A percentile compares a stretch with the other conserved stretches of the same genome.
phyloP scores from a whole-genome alignment of 495 filamentous ascomycete species.

The Pseudevernia furfuracea region DNA sequence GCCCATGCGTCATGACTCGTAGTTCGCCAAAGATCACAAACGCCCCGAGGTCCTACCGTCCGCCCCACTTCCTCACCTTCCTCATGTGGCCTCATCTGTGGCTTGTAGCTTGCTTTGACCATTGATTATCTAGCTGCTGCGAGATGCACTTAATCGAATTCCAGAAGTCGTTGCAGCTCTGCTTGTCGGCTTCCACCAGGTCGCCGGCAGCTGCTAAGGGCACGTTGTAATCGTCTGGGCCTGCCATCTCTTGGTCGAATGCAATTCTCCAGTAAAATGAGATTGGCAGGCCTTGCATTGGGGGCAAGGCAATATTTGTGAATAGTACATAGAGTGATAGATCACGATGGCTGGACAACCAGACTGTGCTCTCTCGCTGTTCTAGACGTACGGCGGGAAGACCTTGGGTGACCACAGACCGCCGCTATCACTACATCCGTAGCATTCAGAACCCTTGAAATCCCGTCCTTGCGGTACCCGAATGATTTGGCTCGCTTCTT shows the following conservation, averaged over 20 bases:
- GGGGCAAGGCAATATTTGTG: not conserved
- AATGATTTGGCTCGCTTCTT: slow-evolving; percentile 3
- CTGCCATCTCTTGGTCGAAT: too few relatives aligned
- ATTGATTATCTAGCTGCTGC: not conserved
- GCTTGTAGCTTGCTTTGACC: slow-evolving; percentile 21
- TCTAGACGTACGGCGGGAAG: slow-evolving; percentile 1
- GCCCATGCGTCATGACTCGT: slow-evolving; percentile 22
- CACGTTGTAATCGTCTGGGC: slow-evolving; percentile 19
- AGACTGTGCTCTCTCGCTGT: slow-evolving; percentile 14
- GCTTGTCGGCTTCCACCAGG: slow-evolving; percentile 11
- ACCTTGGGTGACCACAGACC: slow-evolving; percentile 20
- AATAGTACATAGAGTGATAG: slow-evolving; percentile 18
- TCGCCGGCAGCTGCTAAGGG: slow-evolving; percentile 6
- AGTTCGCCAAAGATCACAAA: slow-evolving; percentile 19
- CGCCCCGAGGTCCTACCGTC: slow-evolving; percentile 13
- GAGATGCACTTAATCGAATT: slow-evolving; percentile 4
- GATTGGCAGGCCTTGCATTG: not conserved
- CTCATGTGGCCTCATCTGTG: slow-evolving; percentile 15
- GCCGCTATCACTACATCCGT: slow-evolving; percentile 18
- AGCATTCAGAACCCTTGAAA: slow-evolving; percentile 9
- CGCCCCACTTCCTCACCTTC: slow-evolving; percentile 19
- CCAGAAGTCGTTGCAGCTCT: slow-evolving; percentile 10
- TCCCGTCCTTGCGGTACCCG: slow-evolving; percentile 8
- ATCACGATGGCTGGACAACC: not conserved
- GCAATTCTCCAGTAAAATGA: slow-evolving; percentile 17